Conservation (phyloP, 2,329 filamentous ascomycete species). For the Colletotrichum noveboracense region DNA sequence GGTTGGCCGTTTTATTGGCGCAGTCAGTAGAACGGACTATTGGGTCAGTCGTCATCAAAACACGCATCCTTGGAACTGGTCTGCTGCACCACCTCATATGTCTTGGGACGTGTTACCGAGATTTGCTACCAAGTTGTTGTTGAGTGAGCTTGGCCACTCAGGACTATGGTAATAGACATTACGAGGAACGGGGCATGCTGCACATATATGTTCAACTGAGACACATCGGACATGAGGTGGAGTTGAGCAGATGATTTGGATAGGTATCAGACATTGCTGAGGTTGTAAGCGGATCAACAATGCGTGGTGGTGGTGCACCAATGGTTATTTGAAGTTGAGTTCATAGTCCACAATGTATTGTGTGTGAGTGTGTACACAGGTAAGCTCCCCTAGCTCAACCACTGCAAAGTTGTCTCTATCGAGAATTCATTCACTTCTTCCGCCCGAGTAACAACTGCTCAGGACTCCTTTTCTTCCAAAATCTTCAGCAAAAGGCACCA, state of each 20-base stretch:
- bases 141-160: background rate
- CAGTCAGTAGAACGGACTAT: background rate
- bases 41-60: background rate
- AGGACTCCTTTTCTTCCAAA: background rate
- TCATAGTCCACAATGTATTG: background rate
- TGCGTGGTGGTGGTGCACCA: background rate
- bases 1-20: background rate
- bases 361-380: no score
- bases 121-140: background rate
- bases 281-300: background rate
- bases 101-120: background rate
- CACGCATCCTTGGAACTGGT: background rate
- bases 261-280: background rate
- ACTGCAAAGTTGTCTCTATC: background rate
- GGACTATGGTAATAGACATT: background rate
- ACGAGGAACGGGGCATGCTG: background rate
- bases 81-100: background rate
- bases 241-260: background rate
- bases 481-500: background rate
- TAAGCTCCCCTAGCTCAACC: background rate
- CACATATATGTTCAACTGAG: background rate
- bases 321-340: background rate
- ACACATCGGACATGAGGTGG: background rate
- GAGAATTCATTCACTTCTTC: background rate
- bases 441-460: background rate